Evolutionary conservation across 1,139 yeast species (phyloP), one percentile per base, ranked within the genome.

Genomic region (Debaryomyces singareniensis): DNA sequence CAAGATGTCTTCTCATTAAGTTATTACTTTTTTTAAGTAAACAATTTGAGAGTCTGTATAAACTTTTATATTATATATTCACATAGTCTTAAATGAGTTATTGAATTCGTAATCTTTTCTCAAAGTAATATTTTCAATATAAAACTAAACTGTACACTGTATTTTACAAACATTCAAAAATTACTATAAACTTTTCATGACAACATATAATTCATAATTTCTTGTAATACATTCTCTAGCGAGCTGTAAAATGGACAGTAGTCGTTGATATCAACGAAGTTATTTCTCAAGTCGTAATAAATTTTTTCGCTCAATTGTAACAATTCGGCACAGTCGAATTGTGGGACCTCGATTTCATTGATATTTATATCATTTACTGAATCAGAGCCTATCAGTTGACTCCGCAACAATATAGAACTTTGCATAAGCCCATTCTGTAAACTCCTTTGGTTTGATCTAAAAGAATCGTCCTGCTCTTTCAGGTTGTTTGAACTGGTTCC

Each of bases 1-100:
- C 84, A 85, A 82, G 76, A 89, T 91, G 95, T 89, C 94, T 52
- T 67, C 80, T 47, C n/a, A n/a, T n/a, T n/a, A n/a, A n/a, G n/a
- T n/a, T n/a, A n/a, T n/a, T 18, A 18, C 9, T 18, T 7, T 18
- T 18, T 18, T 18, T 18, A 18, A n/a, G n/a, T n/a, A n/a, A n/a
- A n/a, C n/a, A n/a, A n/a, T n/a, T 18, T n/a, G 21, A 7, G 21
- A 18, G 21, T 18, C n/a, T 18, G 21, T 18, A 18, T 18, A n/a
- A 18, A 18, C 21, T 18, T 18, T n/a, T 18, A 18, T 18, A 7
- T 18, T 18, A 18, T 7, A 18, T 18, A 18, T 18, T 18, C 21
- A 7, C 21, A 7, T 18, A 18, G 9, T 18, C n/a, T 7, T 18
- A 18, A 18, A 7, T 18, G 9, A 18, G n/a, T n/a, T n/a, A n/a